Percentiles rank a stretch among this genome's conserved stretches.
phyloP scores from a whole-genome alignment of 2,329 filamentous ascomycete species.

The Calonectria leucothoes region DNA sequence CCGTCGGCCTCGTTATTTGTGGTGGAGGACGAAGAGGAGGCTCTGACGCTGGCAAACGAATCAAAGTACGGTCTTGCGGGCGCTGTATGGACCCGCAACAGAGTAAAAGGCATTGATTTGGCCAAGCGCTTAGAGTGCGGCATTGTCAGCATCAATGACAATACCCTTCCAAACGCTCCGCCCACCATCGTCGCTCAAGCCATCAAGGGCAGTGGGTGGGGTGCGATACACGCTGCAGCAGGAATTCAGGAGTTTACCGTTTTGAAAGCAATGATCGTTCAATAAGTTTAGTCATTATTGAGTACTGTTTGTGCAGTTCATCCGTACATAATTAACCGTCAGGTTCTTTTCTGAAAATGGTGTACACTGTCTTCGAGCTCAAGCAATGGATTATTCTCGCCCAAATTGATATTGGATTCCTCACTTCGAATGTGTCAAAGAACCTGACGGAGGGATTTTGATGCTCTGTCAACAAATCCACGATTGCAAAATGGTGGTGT shows the following conservation, averaged over 20 bases:
- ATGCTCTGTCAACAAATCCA: too few species aligned
- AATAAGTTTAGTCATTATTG: not conserved
- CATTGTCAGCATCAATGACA: not conserved
- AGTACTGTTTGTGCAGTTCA: too few species aligned
- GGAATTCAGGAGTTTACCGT: not conserved
- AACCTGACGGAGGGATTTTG: too few species aligned
- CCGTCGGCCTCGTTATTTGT: conserved; percentile 75
- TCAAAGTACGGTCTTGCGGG: conserved; percentile 1
- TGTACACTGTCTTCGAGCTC: too few species aligned
- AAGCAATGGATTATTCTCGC: too few species aligned
- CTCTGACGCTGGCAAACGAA: not conserved
- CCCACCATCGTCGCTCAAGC: not conserved
- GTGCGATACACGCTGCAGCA: not conserved
- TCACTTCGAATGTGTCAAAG: too few species aligned
- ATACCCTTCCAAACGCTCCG: not conserved
- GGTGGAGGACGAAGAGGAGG: conserved; percentile 67
- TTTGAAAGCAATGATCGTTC: not conserved
- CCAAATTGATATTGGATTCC: too few species aligned
- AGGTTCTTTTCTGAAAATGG: too few species aligned
- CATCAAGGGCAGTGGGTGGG: not conserved
- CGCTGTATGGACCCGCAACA: not conserved
- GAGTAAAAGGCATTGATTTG: not conserved
- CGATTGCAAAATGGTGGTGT: too few species aligned
- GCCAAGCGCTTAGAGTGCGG: not conserved
- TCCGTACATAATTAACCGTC: too few species aligned